Evolutionary conservation across 305 asterid species (phyloP).

Genomic region (Plantago coronopus): DNA sequence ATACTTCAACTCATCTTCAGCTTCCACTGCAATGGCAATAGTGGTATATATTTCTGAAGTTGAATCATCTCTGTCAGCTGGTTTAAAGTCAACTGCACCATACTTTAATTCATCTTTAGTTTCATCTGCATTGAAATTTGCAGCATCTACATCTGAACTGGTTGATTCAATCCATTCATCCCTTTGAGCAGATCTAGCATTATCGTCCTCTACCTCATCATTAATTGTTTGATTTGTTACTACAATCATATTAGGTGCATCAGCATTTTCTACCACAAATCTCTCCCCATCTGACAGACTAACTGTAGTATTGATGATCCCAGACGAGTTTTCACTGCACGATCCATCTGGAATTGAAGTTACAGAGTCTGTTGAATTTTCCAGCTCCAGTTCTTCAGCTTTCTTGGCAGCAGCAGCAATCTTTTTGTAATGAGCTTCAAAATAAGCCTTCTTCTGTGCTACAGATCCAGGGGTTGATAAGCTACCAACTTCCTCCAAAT

Average conservation of each 20-base stretch:
- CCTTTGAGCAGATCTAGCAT: slow-evolving; percentile 21
- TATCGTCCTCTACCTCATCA: slow-evolving; percentile 28
- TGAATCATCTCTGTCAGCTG: slow-evolving; percentile 28
- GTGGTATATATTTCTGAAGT: slow-evolving; percentile 24
- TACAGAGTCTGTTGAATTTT: slow-evolving; percentile 30
- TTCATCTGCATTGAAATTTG: slow-evolving; percentile 25
- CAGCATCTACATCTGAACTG: slow-evolving; percentile 24
- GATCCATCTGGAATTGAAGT: slow-evolving; percentile 28
- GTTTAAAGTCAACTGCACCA: slow-evolving; percentile 22
- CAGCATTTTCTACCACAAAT: slow-evolving; percentile 33
- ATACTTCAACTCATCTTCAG: slow-evolving; percentile 30
- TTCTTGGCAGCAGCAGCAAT: slow-evolving; percentile 91
- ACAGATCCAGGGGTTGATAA: slow-evolving; percentile 90
- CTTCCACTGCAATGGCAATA: slow-evolving; percentile 23
- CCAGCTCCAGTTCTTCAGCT: slow-evolving; percentile 67
- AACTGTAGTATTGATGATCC: slow-evolving; percentile 23
- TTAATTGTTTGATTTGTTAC: slow-evolving; percentile 8
- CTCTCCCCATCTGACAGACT: slow-evolving; percentile 29
- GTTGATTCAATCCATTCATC: slow-evolving; percentile 21
- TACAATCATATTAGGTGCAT: slow-evolving; percentile 17
- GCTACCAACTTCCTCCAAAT: slow-evolving; percentile 87
- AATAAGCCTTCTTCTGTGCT: slow-evolving; percentile 89
- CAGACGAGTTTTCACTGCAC: slow-evolving; percentile 29
- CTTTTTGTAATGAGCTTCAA: slow-evolving; percentile 89
- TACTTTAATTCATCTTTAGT: slow-evolving; percentile 30